Evolutionary conservation across 192 early-diverging fungal genomes (phyloP).

Genomic region (Coemansia sp.): DNA sequence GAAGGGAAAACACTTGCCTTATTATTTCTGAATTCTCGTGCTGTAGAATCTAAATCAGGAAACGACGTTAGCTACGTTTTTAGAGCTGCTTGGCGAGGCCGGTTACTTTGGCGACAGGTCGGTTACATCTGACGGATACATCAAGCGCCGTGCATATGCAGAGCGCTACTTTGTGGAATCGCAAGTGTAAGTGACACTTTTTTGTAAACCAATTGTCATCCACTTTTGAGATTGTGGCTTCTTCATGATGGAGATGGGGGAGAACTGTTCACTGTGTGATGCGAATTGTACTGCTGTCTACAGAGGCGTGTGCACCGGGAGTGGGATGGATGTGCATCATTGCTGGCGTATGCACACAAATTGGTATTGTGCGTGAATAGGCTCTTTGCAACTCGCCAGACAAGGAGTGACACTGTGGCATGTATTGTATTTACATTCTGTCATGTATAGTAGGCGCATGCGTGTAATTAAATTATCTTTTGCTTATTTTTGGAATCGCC

Average conservation of each 20-base stretch:
- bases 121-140: conserved; percentile 9
- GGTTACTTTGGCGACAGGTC: conserved; percentile 14
- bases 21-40: conserved; percentile 1
- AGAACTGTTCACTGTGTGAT: background rate
- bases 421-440: background rate
- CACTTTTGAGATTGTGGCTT: background rate
- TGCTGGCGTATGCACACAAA: background rate
- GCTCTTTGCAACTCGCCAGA: background rate
- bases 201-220: background rate
- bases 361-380: background rate
- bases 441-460: background rate
- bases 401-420: conserved; percentile 11
- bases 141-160: conserved; percentile 14
- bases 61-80: background rate
- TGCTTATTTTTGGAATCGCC: conserved; percentile 4
- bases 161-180: conserved; percentile 16
- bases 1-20: background rate
- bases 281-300: background rate
- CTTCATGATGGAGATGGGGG: background rate
- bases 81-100: conserved; percentile 15
- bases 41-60: conserved; percentile 9
- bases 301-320: background rate
- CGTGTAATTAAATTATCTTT: background rate
- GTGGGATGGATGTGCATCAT: background rate
- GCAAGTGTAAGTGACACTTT: conserved; percentile 21